Percentiles rank a stretch among this genome's conserved stretches.
Evolutionary conservation across 73 alveolate genomes (phyloP).

Genomic region (Blepharisma stoltei): DNA sequence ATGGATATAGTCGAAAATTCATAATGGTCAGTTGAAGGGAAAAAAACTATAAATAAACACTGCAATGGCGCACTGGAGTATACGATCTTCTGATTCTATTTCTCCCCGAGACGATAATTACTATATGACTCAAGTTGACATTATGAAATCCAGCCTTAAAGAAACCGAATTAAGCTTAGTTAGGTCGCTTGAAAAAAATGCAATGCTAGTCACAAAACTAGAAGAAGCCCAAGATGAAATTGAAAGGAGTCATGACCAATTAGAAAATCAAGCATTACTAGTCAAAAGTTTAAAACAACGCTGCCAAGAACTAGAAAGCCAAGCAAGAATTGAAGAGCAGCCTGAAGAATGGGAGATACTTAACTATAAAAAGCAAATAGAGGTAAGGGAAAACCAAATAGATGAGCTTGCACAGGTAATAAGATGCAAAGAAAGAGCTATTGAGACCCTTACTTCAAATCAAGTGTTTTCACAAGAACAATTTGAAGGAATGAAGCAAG

Average conservation of each 20-base stretch:
- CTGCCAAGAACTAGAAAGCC: neutral
- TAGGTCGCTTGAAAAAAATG: constrained; percentile 24
- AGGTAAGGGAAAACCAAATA: neutral
- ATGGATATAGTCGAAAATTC: no score
- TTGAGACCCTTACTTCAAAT: constrained; percentile 20
- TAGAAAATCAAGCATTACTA: neutral
- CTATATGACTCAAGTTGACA: no score
- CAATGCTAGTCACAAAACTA: neutral
- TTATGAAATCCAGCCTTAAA: no score
- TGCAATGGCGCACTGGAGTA: no score
- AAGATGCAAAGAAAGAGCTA: constrained; percentile 5
- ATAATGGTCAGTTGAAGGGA: no score
- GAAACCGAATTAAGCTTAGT: neutral
- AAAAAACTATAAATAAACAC: no score
- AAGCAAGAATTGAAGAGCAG: neutral
- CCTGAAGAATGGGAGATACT: neutral
- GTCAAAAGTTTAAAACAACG: neutral
- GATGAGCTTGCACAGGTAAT: neutral
- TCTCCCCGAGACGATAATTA: no score
- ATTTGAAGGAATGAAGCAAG: constrained; percentile 1
- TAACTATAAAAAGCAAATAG: neutral
- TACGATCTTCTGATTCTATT: no score
- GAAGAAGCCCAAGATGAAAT: constrained; percentile 23
- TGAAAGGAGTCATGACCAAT: constrained; percentile 1
- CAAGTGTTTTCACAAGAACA: constrained; percentile 23